phyloP scores from a whole-genome alignment of 768 basidiomycete species.

The Rhodotorula diobovata region DNA sequence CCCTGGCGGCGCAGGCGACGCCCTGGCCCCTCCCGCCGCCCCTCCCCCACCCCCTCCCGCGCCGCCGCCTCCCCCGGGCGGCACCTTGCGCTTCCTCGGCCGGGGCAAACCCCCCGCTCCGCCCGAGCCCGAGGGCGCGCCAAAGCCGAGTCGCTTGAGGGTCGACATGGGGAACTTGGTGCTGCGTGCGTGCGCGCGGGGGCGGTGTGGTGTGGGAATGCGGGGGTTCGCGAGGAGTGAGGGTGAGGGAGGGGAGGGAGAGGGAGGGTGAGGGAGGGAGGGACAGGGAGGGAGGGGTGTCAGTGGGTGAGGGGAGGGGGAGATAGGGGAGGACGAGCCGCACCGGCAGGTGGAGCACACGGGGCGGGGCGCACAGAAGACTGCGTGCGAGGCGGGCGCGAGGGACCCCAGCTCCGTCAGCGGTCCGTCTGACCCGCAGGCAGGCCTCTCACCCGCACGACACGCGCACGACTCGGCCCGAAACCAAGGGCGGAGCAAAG shows the following conservation, averaged over 20 bases:
- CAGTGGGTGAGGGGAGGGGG: not conserved
- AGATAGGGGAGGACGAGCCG: conserved; percentile 45
- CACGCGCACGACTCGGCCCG: not conserved
- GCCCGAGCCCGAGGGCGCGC: conserved; percentile 10
- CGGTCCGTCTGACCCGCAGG: too few species aligned
- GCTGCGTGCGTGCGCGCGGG: too few species aligned
- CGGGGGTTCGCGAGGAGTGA: too few species aligned
- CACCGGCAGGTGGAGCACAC: conserved; percentile 92
- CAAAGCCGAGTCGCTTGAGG: conserved; percentile 57
- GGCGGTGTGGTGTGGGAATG: not conserved
- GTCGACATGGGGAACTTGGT: conserved; percentile 95
- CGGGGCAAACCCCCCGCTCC: conserved; percentile 1
- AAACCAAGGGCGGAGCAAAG: not conserved
- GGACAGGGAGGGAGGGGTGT: not conserved
- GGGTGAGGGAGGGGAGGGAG: not conserved
- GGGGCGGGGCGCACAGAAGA: conserved; percentile 88
- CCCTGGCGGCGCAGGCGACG: not conserved
- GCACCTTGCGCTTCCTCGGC: conserved; percentile 33
- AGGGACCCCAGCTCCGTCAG: too few species aligned
- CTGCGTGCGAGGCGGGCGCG: conserved; percentile 50
- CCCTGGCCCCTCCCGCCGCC: not conserved
- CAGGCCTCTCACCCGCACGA: too few species aligned
- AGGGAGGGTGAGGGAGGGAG: not conserved
- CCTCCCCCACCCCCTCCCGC: not conserved
- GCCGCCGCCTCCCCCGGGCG: not conserved